Evolutionary conservation across 495 filamentous ascomycete species (phyloP).

Genomic region (Aspergillus panamensis): DNA sequence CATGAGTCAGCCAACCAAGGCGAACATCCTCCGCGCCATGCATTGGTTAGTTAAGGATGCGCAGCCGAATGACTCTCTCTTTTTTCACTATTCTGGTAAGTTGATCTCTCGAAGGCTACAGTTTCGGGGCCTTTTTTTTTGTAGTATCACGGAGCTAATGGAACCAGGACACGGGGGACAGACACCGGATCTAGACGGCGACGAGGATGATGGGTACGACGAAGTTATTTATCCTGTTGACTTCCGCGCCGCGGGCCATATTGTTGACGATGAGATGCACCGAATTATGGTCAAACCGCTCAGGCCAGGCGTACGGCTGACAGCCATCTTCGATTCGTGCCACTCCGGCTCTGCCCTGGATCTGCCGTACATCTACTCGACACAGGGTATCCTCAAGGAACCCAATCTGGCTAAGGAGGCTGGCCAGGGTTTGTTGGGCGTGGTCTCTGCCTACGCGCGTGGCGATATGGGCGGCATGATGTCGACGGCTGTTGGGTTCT

Average conservation of each 20-base stretch:
- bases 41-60: constrained; percentile 98
- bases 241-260: constrained; percentile 84
- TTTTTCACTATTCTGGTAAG: constrained; percentile 97
- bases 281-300: constrained; percentile 89
- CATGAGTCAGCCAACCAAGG: constrained; percentile 94
- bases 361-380: constrained; percentile 96
- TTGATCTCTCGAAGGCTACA: background rate
- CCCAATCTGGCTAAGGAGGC: constrained; percentile 98
- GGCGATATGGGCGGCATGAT: constrained; percentile 85
- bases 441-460: constrained; percentile 83
- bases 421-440: constrained; percentile 85
- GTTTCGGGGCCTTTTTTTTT: background rate
- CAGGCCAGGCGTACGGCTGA: constrained; percentile 80
- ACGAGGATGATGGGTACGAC: constrained; percentile 93
- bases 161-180: constrained; percentile 85
- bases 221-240: constrained; percentile 98
- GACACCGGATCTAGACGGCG: constrained; percentile 91
- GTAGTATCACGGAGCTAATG: constrained; percentile 4
- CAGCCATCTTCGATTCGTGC: constrained; percentile 99
- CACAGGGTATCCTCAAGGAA: constrained; percentile 92
- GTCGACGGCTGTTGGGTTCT: constrained; percentile 75
- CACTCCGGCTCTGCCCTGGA: constrained; percentile 96
- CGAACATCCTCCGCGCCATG: constrained; percentile 95
- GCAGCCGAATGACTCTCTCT: constrained; percentile 88
- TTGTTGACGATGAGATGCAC: constrained; percentile 99